These are phyloP conservation scores for Domatiomyces globalis DNA, from an alignment of 2,329 filamentous ascomycete genomes.

Conservation along the genomic window DNA sequence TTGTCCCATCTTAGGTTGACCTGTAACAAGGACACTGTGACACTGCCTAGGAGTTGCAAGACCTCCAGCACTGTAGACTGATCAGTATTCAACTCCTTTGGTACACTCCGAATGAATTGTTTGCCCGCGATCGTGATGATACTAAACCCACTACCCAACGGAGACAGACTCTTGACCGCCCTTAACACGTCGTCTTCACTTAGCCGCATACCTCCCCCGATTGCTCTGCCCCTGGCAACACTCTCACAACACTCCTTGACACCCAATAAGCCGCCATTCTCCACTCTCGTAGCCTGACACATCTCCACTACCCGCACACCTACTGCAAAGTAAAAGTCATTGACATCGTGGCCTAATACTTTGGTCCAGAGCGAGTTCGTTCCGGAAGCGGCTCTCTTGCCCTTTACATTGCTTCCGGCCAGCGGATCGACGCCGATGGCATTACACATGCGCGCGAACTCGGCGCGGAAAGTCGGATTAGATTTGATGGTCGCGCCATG, in stretches of 20 bases:
- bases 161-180: conserved; percentile 73
- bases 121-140: conserved; percentile 71
- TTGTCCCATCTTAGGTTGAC: conserved; percentile 75
- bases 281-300: conserved; percentile 67
- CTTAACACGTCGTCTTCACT: conserved; percentile 87
- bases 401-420: conserved; percentile 47
- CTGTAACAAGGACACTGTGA: conserved; percentile 78
- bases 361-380: conserved; percentile 74
- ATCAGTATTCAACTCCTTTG: conserved; percentile 88
- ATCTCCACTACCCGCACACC: conserved; percentile 92
- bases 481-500: conserved; percentile 94
- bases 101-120: conserved; percentile 80
- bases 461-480: conserved; percentile 84
- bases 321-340: conserved; percentile 97
- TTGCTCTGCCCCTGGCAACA: conserved; percentile 57
- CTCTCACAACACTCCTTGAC: conserved; percentile 65
- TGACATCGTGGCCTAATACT: conserved; percentile 77
- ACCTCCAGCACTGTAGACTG: conserved; percentile 87
- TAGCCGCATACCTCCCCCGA: conserved; percentile 62
- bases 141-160: conserved; percentile 75
- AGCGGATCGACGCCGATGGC: conserved; percentile 93
- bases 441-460: conserved; percentile 97
- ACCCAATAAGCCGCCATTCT: conserved; percentile 86
- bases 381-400: conserved; percentile 28
- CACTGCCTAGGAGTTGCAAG: conserved; percentile 75